Conservation (phyloP, 257 asterid species). For the Coffea canephora region DNA sequence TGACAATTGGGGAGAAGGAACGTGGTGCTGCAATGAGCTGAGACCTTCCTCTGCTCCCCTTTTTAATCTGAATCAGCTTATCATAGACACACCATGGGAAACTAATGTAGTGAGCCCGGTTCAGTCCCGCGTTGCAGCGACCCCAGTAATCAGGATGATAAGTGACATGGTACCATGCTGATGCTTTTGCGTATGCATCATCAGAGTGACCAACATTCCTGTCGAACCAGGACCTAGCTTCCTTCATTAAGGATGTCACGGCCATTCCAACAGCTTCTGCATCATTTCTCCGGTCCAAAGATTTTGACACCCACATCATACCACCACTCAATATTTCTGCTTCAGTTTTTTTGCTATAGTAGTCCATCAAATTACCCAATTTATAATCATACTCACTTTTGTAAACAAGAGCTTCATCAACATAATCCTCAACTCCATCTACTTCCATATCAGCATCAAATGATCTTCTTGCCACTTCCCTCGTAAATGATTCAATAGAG, state of each 20-base stretch:
- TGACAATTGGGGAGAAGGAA: too few relatives aligned
- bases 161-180: not conserved
- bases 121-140: not conserved
- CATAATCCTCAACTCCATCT: slow-evolving; percentile 32
- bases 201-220: not conserved
- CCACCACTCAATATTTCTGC: slow-evolving; percentile 68
- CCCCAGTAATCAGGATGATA: not conserved
- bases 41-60: not conserved
- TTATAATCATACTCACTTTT: slow-evolving; percentile 64
- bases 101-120: not conserved
- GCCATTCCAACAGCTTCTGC: slow-evolving; percentile 57
- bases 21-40: too few relatives aligned
- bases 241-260: slow-evolving; percentile 29
- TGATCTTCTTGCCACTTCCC: slow-evolving; percentile 41
- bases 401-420: slow-evolving; percentile 40
- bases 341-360: slow-evolving; percentile 64
- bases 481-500: slow-evolving; percentile 38
- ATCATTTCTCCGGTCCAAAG: slow-evolving; percentile 63
- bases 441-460: slow-evolving; percentile 59
- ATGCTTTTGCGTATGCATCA: not conserved
- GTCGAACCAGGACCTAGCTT: slow-evolving; percentile 9
- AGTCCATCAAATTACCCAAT: slow-evolving; percentile 71
- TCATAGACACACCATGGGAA: not conserved
- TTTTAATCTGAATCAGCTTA: not conserved
- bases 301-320: slow-evolving; percentile 50